Conservation (phyloP, 1,284 basidiomycete species). For the Austropuccinia psidii region DNA sequence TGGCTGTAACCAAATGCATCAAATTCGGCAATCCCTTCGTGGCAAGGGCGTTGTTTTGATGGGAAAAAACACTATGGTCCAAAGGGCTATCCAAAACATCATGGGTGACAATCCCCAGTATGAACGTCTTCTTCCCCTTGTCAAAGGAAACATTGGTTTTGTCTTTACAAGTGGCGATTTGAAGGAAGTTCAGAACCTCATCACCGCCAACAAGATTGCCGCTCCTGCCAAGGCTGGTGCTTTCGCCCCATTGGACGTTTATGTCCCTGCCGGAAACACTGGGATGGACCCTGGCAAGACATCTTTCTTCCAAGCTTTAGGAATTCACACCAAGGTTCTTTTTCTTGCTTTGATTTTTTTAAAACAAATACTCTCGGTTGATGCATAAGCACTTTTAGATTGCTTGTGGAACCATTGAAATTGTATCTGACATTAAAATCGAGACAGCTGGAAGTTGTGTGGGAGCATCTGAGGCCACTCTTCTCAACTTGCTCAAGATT, state of each 20-base stretch:
- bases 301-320: constrained; percentile 99
- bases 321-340: constrained; percentile 81
- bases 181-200: constrained; percentile 86
- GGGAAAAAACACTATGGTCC: constrained; percentile 99
- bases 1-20: constrained; percentile 97
- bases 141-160: constrained; percentile 98
- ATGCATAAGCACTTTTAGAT: constrained; percentile 53
- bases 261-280: constrained; percentile 90
- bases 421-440: constrained; percentile 94
- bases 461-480: constrained; percentile 90
- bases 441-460: constrained; percentile 72
- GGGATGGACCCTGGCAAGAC: constrained; percentile 99
- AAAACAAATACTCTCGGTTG: background rate
- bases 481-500: constrained; percentile 96
- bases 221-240: constrained; percentile 98
- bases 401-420: constrained; percentile 99
- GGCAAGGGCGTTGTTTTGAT: constrained; percentile 95
- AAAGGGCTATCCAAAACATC: constrained; percentile 88
- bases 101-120: constrained; percentile 82
- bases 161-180: constrained; percentile 92
- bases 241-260: constrained; percentile 82
- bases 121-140: constrained; percentile 89
- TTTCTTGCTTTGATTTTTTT: background rate
- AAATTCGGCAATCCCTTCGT: constrained; percentile 93
- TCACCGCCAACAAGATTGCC: constrained; percentile 93